Evolutionary conservation across 495 filamentous ascomycete species (phyloP).

Genomic region (Penicillium dipodomyicola): DNA sequence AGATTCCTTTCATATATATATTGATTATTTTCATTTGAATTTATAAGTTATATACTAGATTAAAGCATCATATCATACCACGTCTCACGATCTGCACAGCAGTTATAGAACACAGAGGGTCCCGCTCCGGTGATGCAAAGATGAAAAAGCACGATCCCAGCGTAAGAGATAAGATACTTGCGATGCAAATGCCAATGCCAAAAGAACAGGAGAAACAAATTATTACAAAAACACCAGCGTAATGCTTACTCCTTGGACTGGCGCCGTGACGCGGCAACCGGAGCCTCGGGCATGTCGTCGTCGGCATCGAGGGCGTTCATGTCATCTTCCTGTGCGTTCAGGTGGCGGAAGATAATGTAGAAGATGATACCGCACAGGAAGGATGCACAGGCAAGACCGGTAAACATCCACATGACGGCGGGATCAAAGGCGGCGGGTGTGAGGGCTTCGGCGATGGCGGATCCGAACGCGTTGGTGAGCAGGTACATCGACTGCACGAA

Average conservation of each 20-base stretch:
- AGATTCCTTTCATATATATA: background rate
- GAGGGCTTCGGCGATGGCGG: slow-evolving; percentile 69
- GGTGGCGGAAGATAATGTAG: slow-evolving; percentile 42
- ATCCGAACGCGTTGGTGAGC: slow-evolving; percentile 69
- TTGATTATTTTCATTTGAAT: background rate
- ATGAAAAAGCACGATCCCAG: slow-evolving; percentile 6
- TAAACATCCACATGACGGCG: slow-evolving; percentile 67
- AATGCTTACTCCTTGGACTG: slow-evolving; percentile 15
- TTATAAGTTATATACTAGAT: slow-evolving; percentile 9
- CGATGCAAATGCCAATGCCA: background rate
- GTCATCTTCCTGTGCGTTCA: slow-evolving; percentile 46
- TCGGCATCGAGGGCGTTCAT: slow-evolving; percentile 49
- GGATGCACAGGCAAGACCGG: slow-evolving; percentile 51
- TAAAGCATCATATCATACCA: slow-evolving; percentile 12
- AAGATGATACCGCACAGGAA: slow-evolving; percentile 47
- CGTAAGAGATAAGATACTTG: slow-evolving; percentile 1
- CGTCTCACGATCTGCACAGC: slow-evolving; percentile 18
- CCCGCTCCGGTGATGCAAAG: slow-evolving; percentile 5
- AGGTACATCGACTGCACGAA: slow-evolving; percentile 72
- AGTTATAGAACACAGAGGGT: slow-evolving; percentile 8
- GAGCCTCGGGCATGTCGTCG: slow-evolving; percentile 25
- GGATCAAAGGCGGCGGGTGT: slow-evolving; percentile 69
- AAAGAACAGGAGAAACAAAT: background rate
- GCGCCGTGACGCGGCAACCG: slow-evolving; percentile 14
- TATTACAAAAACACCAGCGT: background rate